A percentile compares a stretch with the other conserved stretches of the same genome.
Evolutionary conservation across 768 basidiomycete genomes (phyloP).

Genomic region (Boletus patriciae): DNA sequence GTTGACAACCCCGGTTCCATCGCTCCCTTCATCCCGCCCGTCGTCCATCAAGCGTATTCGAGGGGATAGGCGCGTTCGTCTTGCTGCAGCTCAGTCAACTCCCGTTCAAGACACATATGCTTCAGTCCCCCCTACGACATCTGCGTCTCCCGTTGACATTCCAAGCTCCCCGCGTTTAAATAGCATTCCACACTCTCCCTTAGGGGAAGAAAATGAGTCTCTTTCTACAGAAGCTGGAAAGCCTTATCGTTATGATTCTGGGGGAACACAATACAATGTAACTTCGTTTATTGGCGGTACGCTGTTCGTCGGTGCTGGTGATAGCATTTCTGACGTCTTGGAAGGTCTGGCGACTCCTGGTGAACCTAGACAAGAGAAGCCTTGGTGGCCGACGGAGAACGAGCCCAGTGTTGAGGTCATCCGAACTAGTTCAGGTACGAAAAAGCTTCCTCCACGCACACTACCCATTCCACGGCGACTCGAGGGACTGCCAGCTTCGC

Average conservation of each 20-base stretch:
- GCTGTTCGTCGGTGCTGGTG: constrained; percentile 14
- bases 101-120: constrained; percentile 1
- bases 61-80: constrained; percentile 22
- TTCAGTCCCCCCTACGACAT: constrained; percentile 29
- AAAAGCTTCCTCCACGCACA: not conserved
- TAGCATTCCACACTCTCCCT: constrained; percentile 20
- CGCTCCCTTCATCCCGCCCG: constrained; percentile 17
- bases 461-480: not conserved
- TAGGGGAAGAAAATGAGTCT: constrained; percentile 11
- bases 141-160: constrained; percentile 24
- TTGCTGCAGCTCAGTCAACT: constrained; percentile 10
- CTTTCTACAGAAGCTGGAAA: constrained; percentile 16
- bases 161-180: constrained; percentile 16
- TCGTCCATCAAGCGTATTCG: constrained; percentile 20
- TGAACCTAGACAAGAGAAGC: constrained; percentile 12
- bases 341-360: constrained; percentile 38
- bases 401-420: not conserved
- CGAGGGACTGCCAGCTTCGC: not conserved
- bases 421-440: not conserved
- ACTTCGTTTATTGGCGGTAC: constrained; percentile 68
- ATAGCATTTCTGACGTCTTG: constrained; percentile 2
- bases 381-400: constrained; percentile 6
- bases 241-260: constrained; percentile 38
- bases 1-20: constrained; percentile 19
- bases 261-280: constrained; percentile 62